Percentiles rank a stretch among this genome's conserved stretches.
Evolutionary conservation across 1,284 basidiomycete species (phyloP).

Genomic region (Cutaneotrichosporon arboriforme): DNA sequence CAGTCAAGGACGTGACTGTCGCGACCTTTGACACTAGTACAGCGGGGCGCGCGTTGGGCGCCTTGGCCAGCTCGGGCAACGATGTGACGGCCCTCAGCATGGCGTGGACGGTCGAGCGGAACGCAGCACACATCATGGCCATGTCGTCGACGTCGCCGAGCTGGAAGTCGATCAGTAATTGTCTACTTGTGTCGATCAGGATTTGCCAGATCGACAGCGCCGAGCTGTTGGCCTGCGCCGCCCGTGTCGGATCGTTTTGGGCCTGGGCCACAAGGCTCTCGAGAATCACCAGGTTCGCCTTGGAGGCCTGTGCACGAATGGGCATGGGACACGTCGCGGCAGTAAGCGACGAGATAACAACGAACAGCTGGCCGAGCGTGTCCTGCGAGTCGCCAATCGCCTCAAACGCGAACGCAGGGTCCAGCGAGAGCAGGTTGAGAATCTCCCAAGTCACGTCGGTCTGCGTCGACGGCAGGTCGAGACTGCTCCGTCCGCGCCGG

Average conservation of each 20-base stretch:
- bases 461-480: slow-evolving; percentile 18
- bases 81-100: slow-evolving; percentile 14
- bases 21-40: slow-evolving; percentile 28
- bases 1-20: slow-evolving; percentile 23
- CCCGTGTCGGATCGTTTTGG: slow-evolving; percentile 6
- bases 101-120: slow-evolving; percentile 23
- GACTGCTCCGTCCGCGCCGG: slow-evolving; percentile 12
- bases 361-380: slow-evolving; percentile 20
- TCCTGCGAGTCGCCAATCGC: slow-evolving; percentile 18
- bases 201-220: slow-evolving; percentile 29
- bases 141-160: slow-evolving; percentile 30
- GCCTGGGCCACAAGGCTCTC: slow-evolving; percentile 12
- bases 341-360: slow-evolving; percentile 23
- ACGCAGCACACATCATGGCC: slow-evolving; percentile 23
- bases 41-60: slow-evolving; percentile 23
- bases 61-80: slow-evolving; percentile 21
- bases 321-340: slow-evolving; percentile 25
- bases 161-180: slow-evolving; percentile 36
- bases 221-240: slow-evolving; percentile 9
- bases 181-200: slow-evolving; percentile 33
- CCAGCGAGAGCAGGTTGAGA: slow-evolving; percentile 27
- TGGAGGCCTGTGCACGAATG: slow-evolving; percentile 24
- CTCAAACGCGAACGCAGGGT: slow-evolving; percentile 30
- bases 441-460: slow-evolving; percentile 29
- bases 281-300: slow-evolving; percentile 25